Percentiles rank a stretch among this genome's conserved stretches.
These are phyloP conservation scores for Pseudoperonospora humuli DNA, from an alignment of 352 stramenopile species.

Conservation along the genomic window DNA sequence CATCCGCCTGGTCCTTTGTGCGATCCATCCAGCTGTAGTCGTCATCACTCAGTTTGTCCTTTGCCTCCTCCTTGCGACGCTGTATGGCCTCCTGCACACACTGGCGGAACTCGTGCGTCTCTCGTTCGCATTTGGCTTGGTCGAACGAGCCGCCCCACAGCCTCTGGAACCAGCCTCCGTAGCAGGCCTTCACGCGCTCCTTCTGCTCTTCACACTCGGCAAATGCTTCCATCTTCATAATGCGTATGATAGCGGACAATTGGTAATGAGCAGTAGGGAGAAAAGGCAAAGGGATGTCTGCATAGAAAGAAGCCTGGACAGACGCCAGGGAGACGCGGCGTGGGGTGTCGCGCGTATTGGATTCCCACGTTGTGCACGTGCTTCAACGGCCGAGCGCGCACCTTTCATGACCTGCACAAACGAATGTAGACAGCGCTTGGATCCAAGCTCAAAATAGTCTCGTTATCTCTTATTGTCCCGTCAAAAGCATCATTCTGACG, in stretches of 20 bases:
- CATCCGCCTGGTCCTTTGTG: conserved; percentile 30
- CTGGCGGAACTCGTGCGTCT: conserved; percentile 61
- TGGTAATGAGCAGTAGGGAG: conserved; percentile 12
- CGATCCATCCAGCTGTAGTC: conserved; percentile 53
- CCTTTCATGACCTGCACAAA: conserved; percentile 4
- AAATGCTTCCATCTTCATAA: conserved; percentile 28
- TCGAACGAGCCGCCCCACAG: conserved; percentile 65
- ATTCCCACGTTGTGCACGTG: conserved; percentile 9
- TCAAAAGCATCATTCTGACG: background rate
- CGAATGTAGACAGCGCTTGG: background rate
- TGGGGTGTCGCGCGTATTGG: conserved; percentile 7
- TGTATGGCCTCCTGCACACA: conserved; percentile 62
- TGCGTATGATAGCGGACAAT: conserved; percentile 15
- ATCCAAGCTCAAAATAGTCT: background rate
- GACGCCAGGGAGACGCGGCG: conserved; percentile 10
- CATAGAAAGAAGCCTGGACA: background rate
- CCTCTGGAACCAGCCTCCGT: conserved; percentile 75
- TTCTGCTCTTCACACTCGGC: conserved; percentile 71
- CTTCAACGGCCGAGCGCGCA: background rate
- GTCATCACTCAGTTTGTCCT: conserved; percentile 13
- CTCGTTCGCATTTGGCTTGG: conserved; percentile 50
- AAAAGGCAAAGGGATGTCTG: too few species aligned
- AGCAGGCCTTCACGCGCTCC: conserved; percentile 73
- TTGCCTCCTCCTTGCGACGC: conserved; percentile 23
- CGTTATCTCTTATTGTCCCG: background rate